Evolutionary conservation across 192 early-diverging fungal species (phyloP).

Genomic region (Coemansia sp.): DNA sequence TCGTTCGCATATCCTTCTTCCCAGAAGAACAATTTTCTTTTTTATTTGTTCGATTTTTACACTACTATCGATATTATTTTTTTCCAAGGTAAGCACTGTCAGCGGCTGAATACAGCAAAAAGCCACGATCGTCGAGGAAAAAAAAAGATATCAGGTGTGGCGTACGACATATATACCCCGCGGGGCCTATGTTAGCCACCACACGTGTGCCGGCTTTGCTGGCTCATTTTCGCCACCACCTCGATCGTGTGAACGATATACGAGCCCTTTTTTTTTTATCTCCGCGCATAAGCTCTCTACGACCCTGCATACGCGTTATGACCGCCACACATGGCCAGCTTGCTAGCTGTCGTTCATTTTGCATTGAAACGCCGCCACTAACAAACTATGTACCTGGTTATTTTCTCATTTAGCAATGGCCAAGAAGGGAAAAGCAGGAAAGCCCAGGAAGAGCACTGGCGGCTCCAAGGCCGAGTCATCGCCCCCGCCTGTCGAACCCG

Average conservation of each 20-base stretch:
- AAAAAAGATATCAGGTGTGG: background rate
- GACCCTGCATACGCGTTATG: background rate
- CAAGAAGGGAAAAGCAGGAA: slow-evolving; percentile 37
- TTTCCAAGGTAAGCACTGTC: background rate
- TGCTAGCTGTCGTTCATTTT: background rate
- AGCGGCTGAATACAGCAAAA: background rate
- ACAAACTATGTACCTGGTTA: background rate
- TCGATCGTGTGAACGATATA: background rate
- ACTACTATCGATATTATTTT: slow-evolving; percentile 10
- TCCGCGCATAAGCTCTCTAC: background rate
- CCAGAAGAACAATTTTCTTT: background rate
- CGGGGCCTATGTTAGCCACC: background rate
- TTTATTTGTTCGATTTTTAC: background rate
- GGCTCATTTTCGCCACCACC: background rate
- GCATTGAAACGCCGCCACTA: slow-evolving; percentile 2
- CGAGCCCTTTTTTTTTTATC: background rate
- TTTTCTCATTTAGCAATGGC: slow-evolving; percentile 11
- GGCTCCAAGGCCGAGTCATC: slow-evolving; percentile 10
- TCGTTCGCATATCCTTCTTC: background rate
- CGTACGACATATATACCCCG: background rate
- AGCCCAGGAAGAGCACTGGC: slow-evolving; percentile 28
- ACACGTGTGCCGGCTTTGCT: background rate
- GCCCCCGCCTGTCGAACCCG: slow-evolving; percentile 8
- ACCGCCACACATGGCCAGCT: background rate
- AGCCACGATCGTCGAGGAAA: background rate